Evolutionary conservation across 257 asterid species (phyloP).

Genomic region (Fraxinus anomala): DNA sequence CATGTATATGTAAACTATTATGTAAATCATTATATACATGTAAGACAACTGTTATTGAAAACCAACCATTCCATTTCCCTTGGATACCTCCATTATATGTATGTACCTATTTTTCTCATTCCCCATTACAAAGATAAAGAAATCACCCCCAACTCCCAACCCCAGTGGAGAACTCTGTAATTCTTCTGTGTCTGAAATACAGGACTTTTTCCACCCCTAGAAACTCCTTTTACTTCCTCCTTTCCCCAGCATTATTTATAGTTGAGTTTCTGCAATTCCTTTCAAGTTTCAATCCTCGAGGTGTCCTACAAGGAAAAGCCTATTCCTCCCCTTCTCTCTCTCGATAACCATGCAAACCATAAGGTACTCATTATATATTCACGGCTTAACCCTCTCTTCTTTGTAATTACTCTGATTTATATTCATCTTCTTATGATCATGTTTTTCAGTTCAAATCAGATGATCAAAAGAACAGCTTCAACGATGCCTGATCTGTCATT

Average conservation of each 20-base stretch:
- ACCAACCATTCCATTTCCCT: not conserved
- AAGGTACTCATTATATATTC: constrained; percentile 57
- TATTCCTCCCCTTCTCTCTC: constrained; percentile 28
- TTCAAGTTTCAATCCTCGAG: constrained; percentile 22
- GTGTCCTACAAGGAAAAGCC: constrained; percentile 30
- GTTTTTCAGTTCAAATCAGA: constrained; percentile 38
- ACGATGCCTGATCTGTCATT: constrained; percentile 68
- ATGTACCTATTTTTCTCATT: not conserved
- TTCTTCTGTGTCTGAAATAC: constrained; percentile 32
- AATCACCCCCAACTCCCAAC: not conserved
- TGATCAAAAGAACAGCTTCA: constrained; percentile 25
- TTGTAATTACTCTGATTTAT: not conserved
- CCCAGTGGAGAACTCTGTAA: constrained; percentile 21
- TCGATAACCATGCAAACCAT: constrained; percentile 54
- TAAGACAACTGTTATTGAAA: not conserved
- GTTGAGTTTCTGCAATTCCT: constrained; percentile 31
- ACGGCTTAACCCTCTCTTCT: not conserved
- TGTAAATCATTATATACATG: no score
- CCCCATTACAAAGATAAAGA: not conserved
- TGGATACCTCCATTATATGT: not conserved
- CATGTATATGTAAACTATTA: no score
- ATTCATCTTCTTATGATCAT: not conserved
- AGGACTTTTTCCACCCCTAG: constrained; percentile 20
- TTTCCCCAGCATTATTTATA: constrained; percentile 7
- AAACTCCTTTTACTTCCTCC: not conserved